A percentile compares a stretch with the other conserved stretches of the same genome.
These are phyloP conservation scores for Dissophora ornata DNA, from an alignment of 192 early-diverging fungal species.

Conservation along the genomic window DNA sequence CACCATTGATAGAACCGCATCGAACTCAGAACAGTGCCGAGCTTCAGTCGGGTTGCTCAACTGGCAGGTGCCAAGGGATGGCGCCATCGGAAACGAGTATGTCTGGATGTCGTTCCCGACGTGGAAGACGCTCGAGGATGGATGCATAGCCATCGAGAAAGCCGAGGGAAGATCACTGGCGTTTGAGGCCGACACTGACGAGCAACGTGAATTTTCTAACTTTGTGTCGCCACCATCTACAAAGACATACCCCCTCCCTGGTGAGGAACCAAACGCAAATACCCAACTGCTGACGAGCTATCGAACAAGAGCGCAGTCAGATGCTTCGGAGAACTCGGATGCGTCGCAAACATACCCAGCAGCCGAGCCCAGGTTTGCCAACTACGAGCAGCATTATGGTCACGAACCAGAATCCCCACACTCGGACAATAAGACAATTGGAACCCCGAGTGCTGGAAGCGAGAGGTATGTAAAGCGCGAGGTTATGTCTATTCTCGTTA, in stretches of 20 bases:
- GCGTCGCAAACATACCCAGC: conserved; percentile 20
- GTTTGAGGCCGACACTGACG: conserved; percentile 51
- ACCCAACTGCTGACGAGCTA: conserved; percentile 27
- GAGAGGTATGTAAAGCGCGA: conserved; percentile 26
- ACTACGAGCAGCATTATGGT: conserved; percentile 8
- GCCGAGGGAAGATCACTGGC: conserved; percentile 56
- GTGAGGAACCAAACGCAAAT: conserved; percentile 21
- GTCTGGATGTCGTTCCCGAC: conserved; percentile 70
- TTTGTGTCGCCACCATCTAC: conserved; percentile 10
- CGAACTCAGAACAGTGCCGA: conserved; percentile 18
- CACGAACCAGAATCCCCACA: conserved; percentile 17
- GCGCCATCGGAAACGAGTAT: conserved; percentile 65
- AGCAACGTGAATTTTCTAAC: conserved; percentile 36
- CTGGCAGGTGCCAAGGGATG: conserved; percentile 60
- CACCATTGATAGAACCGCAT: conserved; percentile 7
- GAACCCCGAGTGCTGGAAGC: conserved; percentile 21
- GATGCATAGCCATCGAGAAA: conserved; percentile 70
- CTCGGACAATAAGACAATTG: conserved; percentile 42
- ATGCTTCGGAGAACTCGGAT: conserved; percentile 32
- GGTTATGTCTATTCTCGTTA: too few species aligned
- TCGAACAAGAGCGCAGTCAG: conserved; percentile 28
- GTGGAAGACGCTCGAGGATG: conserved; percentile 74
- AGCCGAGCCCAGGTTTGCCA: conserved; percentile 13
- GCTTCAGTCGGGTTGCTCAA: conserved; percentile 5
- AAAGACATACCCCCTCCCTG: background rate